These are phyloP conservation scores for Taxillus chinensis DNA, from an alignment of 164 flowering plant genomes.

Conservation along the genomic window DNA sequence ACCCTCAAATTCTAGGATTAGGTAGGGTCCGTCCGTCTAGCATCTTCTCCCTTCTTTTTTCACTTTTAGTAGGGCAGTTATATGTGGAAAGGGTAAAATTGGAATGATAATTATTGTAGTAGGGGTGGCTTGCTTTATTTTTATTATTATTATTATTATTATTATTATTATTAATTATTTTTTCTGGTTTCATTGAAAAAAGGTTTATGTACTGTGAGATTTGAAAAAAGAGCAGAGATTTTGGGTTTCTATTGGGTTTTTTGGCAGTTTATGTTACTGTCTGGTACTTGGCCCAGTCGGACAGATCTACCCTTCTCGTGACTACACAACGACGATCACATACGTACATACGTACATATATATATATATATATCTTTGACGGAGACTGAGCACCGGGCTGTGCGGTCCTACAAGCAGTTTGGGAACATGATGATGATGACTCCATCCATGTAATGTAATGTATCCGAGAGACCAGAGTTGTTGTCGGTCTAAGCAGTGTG, in stretches of 20 bases:
- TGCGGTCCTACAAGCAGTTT: too few species aligned
- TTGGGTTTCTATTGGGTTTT: slow-evolving; percentile 11
- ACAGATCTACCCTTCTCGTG: slow-evolving; percentile 16
- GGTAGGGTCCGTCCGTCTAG: slow-evolving; percentile 2
- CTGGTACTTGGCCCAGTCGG: slow-evolving; percentile 1
- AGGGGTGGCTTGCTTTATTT: background rate
- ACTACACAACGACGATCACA: slow-evolving; percentile 11
- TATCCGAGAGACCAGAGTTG: too few species aligned
- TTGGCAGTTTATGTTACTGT: slow-evolving; percentile 4
- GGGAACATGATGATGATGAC: too few species aligned
- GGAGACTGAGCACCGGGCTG: too few species aligned
- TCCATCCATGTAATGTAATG: too few species aligned
- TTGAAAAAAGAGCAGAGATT: slow-evolving; percentile 13
- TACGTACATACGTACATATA: too few species aligned
- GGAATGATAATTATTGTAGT: slow-evolving; percentile 8
- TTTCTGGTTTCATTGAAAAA: too few species aligned
- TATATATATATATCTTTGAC: too few species aligned
- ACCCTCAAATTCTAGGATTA: slow-evolving; percentile 61
- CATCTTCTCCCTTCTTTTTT: too few species aligned
- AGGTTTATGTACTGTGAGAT: background rate
- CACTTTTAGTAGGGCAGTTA: background rate
- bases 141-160: too few species aligned
- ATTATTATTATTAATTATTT: too few species aligned
- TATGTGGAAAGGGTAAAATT: slow-evolving; percentile 12
- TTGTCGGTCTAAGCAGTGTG: too few species aligned